Conservation (phyloP, 2,329 filamentous ascomycete genomes). For the Diaporthe sp. region DNA sequence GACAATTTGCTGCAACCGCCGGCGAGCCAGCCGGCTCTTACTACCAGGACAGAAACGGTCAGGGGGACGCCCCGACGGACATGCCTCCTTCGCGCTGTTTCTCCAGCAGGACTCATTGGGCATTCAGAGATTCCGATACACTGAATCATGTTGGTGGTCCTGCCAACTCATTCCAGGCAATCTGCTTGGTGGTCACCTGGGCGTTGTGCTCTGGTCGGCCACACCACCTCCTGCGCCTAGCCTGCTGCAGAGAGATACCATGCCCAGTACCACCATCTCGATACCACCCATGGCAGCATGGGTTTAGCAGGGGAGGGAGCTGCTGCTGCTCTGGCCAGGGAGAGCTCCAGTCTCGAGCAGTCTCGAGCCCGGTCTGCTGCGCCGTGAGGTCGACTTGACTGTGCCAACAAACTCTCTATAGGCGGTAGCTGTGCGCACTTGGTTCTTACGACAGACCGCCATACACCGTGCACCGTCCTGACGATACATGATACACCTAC, state of each 20-base stretch:
- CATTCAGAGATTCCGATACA: slow-evolving; percentile 23
- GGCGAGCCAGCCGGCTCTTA: neutral
- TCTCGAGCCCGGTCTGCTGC: slow-evolving; percentile 8
- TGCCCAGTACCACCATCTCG: slow-evolving; percentile 3
- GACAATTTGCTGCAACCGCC: slow-evolving; percentile 29
- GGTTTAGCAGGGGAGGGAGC: slow-evolving; percentile 15
- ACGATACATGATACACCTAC: too few relatives aligned
- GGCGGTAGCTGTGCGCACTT: neutral
- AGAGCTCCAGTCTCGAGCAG: slow-evolving; percentile 3
- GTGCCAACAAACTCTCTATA: neutral
- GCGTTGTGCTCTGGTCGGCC: slow-evolving; percentile 22
- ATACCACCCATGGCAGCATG: slow-evolving; percentile 15
- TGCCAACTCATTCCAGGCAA: slow-evolving; percentile 34
- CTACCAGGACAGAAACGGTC: slow-evolving; percentile 14
- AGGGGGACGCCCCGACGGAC: slow-evolving; percentile 8
- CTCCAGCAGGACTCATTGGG: neutral
- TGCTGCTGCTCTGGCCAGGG: neutral
- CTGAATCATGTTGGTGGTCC: slow-evolving; percentile 30
- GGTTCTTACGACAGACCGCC: neutral
- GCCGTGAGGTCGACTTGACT: neutral
- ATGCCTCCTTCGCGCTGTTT: slow-evolving; percentile 9
- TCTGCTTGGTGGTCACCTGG: slow-evolving; percentile 30
- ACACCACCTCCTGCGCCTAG: slow-evolving; percentile 35
- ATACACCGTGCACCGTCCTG: too few relatives aligned
- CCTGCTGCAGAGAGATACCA: slow-evolving; percentile 27